Evolutionary conservation across 371 early-diverging fungal genomes (phyloP).

Genomic region (Circinella minor): DNA sequence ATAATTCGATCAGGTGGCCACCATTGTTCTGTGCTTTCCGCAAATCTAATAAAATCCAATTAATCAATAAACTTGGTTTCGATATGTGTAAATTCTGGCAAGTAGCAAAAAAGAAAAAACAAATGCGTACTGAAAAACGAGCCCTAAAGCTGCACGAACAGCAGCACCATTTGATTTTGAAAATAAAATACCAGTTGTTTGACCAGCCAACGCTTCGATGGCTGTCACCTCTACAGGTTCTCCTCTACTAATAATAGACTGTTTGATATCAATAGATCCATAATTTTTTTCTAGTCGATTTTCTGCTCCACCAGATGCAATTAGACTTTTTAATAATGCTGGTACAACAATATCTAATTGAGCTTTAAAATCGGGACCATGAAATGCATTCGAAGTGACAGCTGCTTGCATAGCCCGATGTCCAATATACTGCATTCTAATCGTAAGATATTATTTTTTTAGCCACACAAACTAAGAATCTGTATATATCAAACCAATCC

Average conservation of each 20-base stretch:
- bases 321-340: constrained; percentile 45
- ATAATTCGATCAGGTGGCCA: constrained; percentile 51
- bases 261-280: constrained; percentile 27
- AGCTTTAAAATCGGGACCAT: constrained; percentile 47
- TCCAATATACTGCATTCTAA: constrained; percentile 59
- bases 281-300: not conserved
- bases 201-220: constrained; percentile 42
- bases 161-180: constrained; percentile 49
- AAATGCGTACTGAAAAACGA: constrained; percentile 37
- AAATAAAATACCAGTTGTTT: constrained; percentile 54
- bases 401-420: constrained; percentile 51
- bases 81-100: too few species aligned
- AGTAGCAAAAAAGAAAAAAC: not conserved
- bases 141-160: constrained; percentile 46
- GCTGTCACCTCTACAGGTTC: constrained; percentile 26
- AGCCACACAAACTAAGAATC: not conserved
- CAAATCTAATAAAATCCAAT: constrained; percentile 26
- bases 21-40: constrained; percentile 61
- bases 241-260: constrained; percentile 12
- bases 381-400: constrained; percentile 54
- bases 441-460: not conserved
- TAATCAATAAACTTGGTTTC: too few species aligned
- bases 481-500: not conserved
- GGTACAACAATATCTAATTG: constrained; percentile 58
- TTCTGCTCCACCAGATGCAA: constrained; percentile 20